A percentile compares a stretch with the other conserved stretches of the same genome.
phyloP scores from a whole-genome alignment of 495 filamentous ascomycete species.

The Cenococcum geophilum region DNA sequence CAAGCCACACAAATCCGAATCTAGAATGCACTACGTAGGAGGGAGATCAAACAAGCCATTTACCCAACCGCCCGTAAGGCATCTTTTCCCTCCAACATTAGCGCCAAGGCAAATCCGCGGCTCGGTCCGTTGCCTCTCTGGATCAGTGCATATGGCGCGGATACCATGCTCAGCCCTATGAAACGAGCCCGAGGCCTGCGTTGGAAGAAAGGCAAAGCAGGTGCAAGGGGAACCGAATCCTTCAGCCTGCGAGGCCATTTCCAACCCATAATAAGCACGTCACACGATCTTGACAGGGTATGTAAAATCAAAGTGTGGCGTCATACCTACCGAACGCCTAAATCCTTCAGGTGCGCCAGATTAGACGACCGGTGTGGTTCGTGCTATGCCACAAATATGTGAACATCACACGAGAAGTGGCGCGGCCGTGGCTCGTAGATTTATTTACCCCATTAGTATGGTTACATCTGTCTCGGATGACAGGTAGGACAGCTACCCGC shows the following conservation, averaged over 20 bases:
- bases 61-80: too few relatives aligned
- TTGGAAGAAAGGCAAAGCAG: neutral
- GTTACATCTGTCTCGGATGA: too few relatives aligned
- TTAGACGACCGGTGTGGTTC: neutral
- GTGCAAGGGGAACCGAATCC: neutral
- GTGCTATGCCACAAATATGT: slow-evolving; percentile 1
- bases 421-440: neutral
- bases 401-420: neutral
- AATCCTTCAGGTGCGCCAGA: neutral
- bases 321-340: neutral
- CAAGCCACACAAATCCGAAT: too few relatives aligned
- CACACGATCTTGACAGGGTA: neutral
- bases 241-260: neutral
- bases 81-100: too few relatives aligned
- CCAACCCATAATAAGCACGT: neutral
- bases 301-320: neutral
- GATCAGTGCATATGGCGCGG: neutral
- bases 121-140: too few relatives aligned
- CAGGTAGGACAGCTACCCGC: too few relatives aligned
- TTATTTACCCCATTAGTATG: too few relatives aligned
- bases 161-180: neutral
- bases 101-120: too few relatives aligned
- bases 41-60: too few relatives aligned
- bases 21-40: too few relatives aligned
- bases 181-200: neutral